Conservation (phyloP, 305 asterid genomes). For the Fraxinus baroniana region DNA sequence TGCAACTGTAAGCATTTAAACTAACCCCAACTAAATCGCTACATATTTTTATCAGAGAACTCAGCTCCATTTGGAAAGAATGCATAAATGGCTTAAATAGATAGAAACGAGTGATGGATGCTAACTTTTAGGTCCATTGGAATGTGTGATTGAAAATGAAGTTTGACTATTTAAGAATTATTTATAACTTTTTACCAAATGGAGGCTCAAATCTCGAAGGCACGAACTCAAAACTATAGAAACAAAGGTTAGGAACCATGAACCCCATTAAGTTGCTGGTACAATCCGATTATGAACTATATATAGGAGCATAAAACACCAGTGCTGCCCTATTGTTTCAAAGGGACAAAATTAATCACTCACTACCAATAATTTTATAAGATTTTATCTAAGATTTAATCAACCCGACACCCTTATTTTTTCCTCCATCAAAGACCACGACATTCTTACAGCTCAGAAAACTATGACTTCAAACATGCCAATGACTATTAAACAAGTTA, state of each 20-base stretch:
- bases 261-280: background rate
- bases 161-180: background rate
- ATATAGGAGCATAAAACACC: background rate
- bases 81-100: background rate
- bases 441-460: background rate
- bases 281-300: background rate
- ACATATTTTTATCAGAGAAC: constrained; percentile 1
- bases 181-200: background rate
- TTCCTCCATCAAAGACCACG: background rate
- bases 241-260: background rate
- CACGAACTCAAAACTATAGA: background rate
- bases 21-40: constrained; percentile 12
- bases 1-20: background rate
- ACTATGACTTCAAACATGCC: background rate
- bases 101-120: background rate
- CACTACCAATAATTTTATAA: background rate
- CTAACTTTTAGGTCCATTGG: background rate
- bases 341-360: background rate
- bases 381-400: background rate
- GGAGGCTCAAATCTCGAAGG: constrained; percentile 11
- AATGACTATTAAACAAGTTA: background rate
- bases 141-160: background rate
- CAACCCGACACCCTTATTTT: background rate
- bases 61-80: background rate
- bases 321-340: background rate